Evolutionary conservation across 2,329 filamentous ascomycete genomes (phyloP).

Genomic region (Xylaria sp.): DNA sequence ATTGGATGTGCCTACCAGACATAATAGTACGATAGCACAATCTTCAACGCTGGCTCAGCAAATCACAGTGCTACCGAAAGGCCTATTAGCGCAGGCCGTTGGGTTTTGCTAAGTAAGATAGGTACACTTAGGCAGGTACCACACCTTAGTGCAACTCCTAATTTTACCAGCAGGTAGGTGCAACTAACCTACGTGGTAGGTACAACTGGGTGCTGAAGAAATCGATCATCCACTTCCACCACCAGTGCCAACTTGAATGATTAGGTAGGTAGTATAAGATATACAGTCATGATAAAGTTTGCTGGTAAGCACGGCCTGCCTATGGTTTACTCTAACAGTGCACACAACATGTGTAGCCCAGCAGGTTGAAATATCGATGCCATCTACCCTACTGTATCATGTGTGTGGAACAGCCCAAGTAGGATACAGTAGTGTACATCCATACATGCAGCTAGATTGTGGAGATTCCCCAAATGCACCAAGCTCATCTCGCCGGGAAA

Average conservation of each 20-base stretch:
- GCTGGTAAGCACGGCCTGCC: no score
- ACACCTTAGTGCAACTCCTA: not conserved
- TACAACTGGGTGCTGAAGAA: not conserved
- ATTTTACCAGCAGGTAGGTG: not conserved
- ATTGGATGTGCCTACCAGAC: not conserved
- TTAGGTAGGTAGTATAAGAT: no score
- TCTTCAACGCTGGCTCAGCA: not conserved
- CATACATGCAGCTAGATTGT: slow-evolving; percentile 9
- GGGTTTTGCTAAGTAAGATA: not conserved
- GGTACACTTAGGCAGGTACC: not conserved
- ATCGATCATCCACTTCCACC: not conserved
- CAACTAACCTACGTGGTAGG: not conserved
- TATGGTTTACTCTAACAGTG: no score
- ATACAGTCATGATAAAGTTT: no score
- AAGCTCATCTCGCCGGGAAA: slow-evolving; percentile 16
- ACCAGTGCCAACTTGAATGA: not conserved
- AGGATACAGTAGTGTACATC: not conserved
- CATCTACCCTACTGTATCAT: not conserved
- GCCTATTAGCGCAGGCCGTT: not conserved
- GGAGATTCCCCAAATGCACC: slow-evolving; percentile 17
- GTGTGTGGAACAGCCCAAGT: not conserved
- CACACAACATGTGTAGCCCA: no score
- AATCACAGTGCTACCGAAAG: not conserved
- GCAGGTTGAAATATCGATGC: not conserved
- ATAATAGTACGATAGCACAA: not conserved